Evolutionary conservation across 2,329 filamentous ascomycete species (phyloP), one percentile per base, ranked within the genome.

Genomic region (Colletotrichum costaricense): DNA sequence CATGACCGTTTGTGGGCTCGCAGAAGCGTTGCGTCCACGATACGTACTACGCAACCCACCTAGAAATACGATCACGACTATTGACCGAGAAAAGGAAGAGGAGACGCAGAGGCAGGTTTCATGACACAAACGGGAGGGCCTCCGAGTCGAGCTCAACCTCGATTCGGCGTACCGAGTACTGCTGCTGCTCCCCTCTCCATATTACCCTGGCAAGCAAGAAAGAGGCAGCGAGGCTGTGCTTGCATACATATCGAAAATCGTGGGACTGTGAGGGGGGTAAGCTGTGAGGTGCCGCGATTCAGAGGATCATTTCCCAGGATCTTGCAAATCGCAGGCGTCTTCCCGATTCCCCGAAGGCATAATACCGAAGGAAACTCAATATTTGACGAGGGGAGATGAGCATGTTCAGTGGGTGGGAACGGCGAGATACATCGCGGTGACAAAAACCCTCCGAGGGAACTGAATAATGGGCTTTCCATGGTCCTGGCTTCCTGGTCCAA

Each of bases 231-330:
- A 73, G 70, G 70, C 66, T 65, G 70, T 73, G 70, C 70, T 68
- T 68, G 64, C 64, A 68, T 69, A 60, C 66, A 67, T 65, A 73
- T 65, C 66, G 60, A 63, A 56, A 65, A 69, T 56, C 70, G 35
- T 73, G 59, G 70, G 60, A 46, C 55, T 28, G 59, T 30, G 30
- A 42, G 22, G 57, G 66, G 52, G 14, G 46, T 5, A 24, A 56
- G 60, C 70, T 49, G 24, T 42, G 65, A 57, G 58, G 56, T 55
- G 42, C 68, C 68, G 71, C 67, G 71, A 74, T 74, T 74, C 71
- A 72, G 62, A 74, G 72, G 72, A 72, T 74, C 67, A 72, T 63
- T 58, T 63, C 52, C 72, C 71, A 68, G 72, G 72, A 74, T 74
- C 67, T 72, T 74, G 72, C 72, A 74, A 74, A 74, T 74, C 72